phyloP scores from a whole-genome alignment of 2,329 filamentous ascomycete genomes.

The Colletotrichum viniferum region DNA sequence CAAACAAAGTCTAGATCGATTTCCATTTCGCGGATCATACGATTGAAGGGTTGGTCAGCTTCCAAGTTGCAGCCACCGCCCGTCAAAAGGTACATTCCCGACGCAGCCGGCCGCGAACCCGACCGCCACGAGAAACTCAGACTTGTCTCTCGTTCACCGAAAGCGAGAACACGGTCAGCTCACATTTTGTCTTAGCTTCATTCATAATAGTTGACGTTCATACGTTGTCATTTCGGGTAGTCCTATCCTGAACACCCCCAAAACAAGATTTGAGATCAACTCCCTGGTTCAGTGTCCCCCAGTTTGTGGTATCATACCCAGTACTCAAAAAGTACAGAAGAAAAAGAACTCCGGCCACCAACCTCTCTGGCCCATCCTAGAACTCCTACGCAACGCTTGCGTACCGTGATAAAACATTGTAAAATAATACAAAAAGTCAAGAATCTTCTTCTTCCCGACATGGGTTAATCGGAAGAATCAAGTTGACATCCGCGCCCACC shows the following conservation, averaged over 20 bases:
- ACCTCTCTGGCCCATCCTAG: background rate
- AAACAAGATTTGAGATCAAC: background rate
- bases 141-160: accelerated
- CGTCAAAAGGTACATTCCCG: background rate
- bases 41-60: accelerated
- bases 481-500: background rate
- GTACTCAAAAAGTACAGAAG: background rate
- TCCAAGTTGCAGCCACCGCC: background rate
- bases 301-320: conserved; percentile 16
- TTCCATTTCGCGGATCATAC: background rate
- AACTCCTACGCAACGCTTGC: conserved; percentile 1
- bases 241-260: background rate
- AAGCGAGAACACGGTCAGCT: accelerated
- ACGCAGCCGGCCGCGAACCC: background rate
- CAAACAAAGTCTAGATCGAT: accelerated
- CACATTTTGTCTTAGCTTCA: too few species aligned
- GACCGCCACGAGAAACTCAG: background rate
- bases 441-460: too few species aligned
- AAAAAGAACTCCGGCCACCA: background rate
- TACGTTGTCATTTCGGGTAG: background rate
- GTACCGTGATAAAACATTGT: background rate
- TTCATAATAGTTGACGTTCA: too few species aligned
- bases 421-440: background rate
- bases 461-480: background rate
- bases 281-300: background rate